Conservation (phyloP, 1,284 basidiomycete species). For the Moniliella sp. region DNA sequence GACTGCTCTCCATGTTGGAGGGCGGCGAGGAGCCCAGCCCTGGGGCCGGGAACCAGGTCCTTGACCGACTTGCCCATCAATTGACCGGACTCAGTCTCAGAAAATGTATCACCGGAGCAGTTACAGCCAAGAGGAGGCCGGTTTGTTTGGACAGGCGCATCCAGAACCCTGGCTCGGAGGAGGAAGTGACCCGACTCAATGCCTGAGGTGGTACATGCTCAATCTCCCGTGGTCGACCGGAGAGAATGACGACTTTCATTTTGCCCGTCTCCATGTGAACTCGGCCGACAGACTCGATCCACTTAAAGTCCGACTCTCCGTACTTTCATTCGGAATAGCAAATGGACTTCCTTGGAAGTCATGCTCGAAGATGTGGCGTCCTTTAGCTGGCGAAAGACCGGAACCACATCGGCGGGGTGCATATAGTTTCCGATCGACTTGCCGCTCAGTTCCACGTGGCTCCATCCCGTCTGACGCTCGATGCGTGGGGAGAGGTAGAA, state of each 20-base stretch:
- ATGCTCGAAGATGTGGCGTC: slow-evolving; percentile 39
- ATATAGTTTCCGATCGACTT: slow-evolving; percentile 53
- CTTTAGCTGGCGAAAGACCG: slow-evolving; percentile 75
- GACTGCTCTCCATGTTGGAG: slow-evolving; percentile 9
- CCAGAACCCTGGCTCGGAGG: slow-evolving; percentile 16
- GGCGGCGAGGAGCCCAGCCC: slow-evolving; percentile 13
- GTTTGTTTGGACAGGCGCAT: slow-evolving; percentile 18
- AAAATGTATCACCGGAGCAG: slow-evolving; percentile 11
- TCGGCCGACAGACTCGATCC: slow-evolving; percentile 26
- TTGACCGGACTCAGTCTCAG: slow-evolving; percentile 7
- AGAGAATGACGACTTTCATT: slow-evolving; percentile 25
- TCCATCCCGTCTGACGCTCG: slow-evolving; percentile 21
- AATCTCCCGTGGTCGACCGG: slow-evolving; percentile 16
- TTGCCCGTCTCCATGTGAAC: slow-evolving; percentile 28
- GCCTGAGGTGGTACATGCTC: slow-evolving; percentile 21
- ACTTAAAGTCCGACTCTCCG: slow-evolving; percentile 17
- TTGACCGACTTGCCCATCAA: slow-evolving; percentile 15
- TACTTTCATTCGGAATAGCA: slow-evolving; percentile 24
- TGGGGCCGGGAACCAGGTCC: slow-evolving; percentile 14
- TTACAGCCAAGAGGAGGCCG: slow-evolving; percentile 16
- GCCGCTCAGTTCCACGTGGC: slow-evolving; percentile 56
- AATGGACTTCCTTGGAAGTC: slow-evolving; percentile 20
- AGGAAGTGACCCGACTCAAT: slow-evolving; percentile 11
- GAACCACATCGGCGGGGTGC: slow-evolving; percentile 69
- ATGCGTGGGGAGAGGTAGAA: slow-evolving; percentile 49